Conservation (phyloP, 139 green algal species). For the Parachlorella kessleri region DNA sequence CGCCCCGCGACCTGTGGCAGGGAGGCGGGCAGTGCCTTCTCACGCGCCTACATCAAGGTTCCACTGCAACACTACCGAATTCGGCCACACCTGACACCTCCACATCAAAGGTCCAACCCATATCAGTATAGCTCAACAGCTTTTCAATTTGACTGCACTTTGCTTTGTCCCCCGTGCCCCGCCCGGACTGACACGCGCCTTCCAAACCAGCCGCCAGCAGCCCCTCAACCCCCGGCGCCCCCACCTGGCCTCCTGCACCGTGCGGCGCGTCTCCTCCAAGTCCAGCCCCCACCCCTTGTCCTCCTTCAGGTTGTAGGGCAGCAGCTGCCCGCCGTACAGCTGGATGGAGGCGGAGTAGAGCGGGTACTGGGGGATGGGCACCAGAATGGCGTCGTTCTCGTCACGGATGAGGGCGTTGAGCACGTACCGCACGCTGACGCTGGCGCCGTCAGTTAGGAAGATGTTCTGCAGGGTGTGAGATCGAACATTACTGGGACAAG, state of each 20-base stretch:
- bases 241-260: constrained; percentile 29
- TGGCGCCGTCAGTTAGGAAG: constrained; percentile 78
- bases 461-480: constrained; percentile 1
- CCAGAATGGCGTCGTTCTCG: constrained; percentile 71
- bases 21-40: no score
- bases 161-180: no score
- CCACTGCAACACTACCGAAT: no score
- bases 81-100: no score
- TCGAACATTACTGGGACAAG: background rate
- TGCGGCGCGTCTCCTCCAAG: constrained; percentile 54
- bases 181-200: no score
- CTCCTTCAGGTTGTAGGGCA: constrained; percentile 94
- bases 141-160: no score
- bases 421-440: constrained; percentile 72
- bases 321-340: constrained; percentile 86
- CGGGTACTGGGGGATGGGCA: constrained; percentile 90
- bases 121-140: no score
- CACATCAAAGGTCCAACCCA: no score
- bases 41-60: no score
- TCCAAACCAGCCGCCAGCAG: no score
- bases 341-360: constrained; percentile 83
- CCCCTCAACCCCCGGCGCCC: background rate
- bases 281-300: constrained; percentile 79
- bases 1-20: constrained; percentile 42
- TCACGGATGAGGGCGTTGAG: constrained; percentile 74